phyloP scores from a whole-genome alignment of 2,329 filamentous ascomycete species.

The Sphaerulina vaccinii region DNA sequence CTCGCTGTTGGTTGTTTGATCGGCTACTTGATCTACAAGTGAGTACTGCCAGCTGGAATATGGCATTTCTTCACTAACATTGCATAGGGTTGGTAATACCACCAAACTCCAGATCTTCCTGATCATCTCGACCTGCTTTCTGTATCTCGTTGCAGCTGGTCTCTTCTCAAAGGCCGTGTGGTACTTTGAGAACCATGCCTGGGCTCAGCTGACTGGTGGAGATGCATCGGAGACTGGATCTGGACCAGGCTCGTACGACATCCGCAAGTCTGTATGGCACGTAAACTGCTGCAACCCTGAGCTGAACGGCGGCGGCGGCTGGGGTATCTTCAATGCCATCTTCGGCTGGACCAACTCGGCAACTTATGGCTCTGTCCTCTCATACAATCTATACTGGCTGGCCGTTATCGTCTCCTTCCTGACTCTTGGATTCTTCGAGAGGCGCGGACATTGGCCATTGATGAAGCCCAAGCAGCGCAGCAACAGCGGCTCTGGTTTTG shows the following conservation, averaged over 20 bases:
- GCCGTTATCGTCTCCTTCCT: constrained; percentile 64
- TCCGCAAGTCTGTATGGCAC: constrained; percentile 76
- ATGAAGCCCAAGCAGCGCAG: constrained; percentile 36
- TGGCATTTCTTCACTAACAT: constrained; percentile 17
- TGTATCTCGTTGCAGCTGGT: constrained; percentile 81
- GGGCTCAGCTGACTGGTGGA: constrained; percentile 64
- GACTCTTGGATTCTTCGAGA: constrained; percentile 66
- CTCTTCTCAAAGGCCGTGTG: constrained; percentile 76
- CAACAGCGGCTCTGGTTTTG: constrained; percentile 3
- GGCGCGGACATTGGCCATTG: constrained; percentile 50
- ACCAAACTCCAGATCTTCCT: constrained; percentile 72
- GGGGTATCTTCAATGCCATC: constrained; percentile 84
- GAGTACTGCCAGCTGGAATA: constrained; percentile 37
- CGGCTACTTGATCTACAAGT: constrained; percentile 78
- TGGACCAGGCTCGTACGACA: constrained; percentile 77
- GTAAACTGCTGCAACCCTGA: constrained; percentile 79
- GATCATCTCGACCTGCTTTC: constrained; percentile 75
- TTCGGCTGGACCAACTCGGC: constrained; percentile 87
- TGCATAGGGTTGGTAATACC: constrained; percentile 58
- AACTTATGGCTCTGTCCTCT: constrained; percentile 81
- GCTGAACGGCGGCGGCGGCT: constrained; percentile 71
- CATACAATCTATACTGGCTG: constrained; percentile 88
- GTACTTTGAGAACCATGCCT: constrained; percentile 68
- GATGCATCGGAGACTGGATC: constrained; percentile 62
- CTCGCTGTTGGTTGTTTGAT: constrained; percentile 64